Evolutionary conservation across 2,329 filamentous ascomycete species (phyloP), one percentile per base, ranked within the genome.

Genomic region (Apiospora hydei): DNA sequence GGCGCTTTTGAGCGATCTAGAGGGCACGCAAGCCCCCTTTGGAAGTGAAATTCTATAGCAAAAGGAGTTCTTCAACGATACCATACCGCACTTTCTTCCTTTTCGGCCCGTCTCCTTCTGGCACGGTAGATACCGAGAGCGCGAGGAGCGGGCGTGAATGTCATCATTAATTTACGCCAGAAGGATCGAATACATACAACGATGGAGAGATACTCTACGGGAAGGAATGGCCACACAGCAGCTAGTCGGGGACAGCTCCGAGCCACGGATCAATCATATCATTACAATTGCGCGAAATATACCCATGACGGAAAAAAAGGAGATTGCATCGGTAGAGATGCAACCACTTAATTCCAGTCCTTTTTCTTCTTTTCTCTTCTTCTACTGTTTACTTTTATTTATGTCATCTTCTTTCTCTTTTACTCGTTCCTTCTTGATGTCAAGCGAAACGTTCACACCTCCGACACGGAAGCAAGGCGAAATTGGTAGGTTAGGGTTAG

Each of bases 1-100:
- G 88, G 88, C 83, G 85, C 70, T 82, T 68, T 41, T 68, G 26
- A 34, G 13, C n/a, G 44, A 4, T n/a, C 46, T 34, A 64, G 57
- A 38, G 34, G 34, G 14, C 11, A 24, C 11, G 57, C 18, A 21
- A n/a, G 10, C 30, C 30, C 53, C 30, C 21, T 18, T 18, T 34
- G 34, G 30, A 14, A 41, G 34, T 64, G 34, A 21, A 34, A 64
- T 64, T 38, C 8, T 30, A 24, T 7, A 41, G 57, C 57, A 18
- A 64, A 64, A 64, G 57, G 57, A 41, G 34, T 64, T 64, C 34
- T 41, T 38, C 21, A 41, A 64, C n/a, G 57, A 41, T 38, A 41
- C 57, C 30, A 61, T 38, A 21, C 30, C 26, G 5, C 51, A 4
- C 49, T 26, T 14, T 53, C 53, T 61, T 34, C 3, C 30, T 34